These are phyloP conservation scores for Ustilago curta DNA, from an alignment of 1,284 basidiomycete species.

Conservation along the genomic window DNA sequence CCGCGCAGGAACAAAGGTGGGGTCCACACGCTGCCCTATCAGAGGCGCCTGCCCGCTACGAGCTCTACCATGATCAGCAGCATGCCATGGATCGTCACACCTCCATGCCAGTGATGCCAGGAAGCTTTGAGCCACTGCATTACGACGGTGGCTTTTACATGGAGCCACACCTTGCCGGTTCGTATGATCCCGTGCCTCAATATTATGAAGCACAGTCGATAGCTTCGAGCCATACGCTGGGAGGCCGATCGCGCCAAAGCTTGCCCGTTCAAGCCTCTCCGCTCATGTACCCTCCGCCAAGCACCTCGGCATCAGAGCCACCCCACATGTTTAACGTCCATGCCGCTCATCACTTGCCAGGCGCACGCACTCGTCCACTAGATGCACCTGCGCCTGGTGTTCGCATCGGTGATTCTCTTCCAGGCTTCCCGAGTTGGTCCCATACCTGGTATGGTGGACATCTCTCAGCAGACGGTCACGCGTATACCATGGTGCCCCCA, in stretches of 20 bases:
- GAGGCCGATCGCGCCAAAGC: constrained; percentile 30
- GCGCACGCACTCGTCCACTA: constrained; percentile 12
- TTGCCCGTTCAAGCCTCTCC: constrained; percentile 37
- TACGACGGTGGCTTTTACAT: constrained; percentile 48
- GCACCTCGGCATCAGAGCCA: constrained; percentile 38
- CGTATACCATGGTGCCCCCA: constrained; percentile 58
- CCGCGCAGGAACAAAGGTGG: constrained; percentile 43
- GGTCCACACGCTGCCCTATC: constrained; percentile 41
- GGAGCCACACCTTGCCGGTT: constrained; percentile 17
- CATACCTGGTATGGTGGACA: constrained; percentile 62
- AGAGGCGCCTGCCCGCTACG: constrained; percentile 32
- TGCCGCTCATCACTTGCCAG: constrained; percentile 51
- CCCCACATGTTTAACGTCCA: constrained; percentile 50
- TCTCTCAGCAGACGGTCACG: constrained; percentile 60
- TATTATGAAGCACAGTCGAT: constrained; percentile 20
- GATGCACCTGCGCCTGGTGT: constrained; percentile 16
- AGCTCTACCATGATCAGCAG: constrained; percentile 24
- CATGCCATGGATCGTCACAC: constrained; percentile 4
- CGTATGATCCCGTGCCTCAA: constrained; percentile 21
- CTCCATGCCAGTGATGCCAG: constrained; percentile 28
- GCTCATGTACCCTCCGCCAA: constrained; percentile 21
- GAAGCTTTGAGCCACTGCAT: constrained; percentile 13
- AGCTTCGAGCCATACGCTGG: constrained; percentile 32
- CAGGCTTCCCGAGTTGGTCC: constrained; percentile 55
- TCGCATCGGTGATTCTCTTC: constrained; percentile 43